Evolutionary conservation across 2,329 filamentous ascomycete species (phyloP).

Genomic region (Hypoxylon sp.): DNA sequence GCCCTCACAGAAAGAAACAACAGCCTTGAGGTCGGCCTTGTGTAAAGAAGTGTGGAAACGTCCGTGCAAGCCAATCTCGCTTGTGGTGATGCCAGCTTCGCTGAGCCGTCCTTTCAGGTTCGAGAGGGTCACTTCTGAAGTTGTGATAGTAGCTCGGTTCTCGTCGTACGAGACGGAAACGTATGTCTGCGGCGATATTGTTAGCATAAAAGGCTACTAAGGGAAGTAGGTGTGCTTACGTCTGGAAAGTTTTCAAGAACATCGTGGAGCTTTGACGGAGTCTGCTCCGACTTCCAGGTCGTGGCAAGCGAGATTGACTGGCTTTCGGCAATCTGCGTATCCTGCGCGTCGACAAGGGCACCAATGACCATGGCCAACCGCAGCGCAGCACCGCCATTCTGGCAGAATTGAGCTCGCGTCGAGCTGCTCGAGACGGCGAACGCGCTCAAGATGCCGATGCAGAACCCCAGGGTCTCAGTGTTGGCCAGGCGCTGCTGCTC

Average conservation of each 20-base stretch:
- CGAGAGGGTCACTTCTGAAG: background rate
- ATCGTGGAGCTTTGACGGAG: background rate
- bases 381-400: constrained; percentile 49
- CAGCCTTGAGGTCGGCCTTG: background rate
- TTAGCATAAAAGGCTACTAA: background rate
- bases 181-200: background rate
- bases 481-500: background rate
- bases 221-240: background rate
- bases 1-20: constrained; percentile 2
- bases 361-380: constrained; percentile 51
- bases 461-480: constrained; percentile 47
- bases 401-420: constrained; percentile 41
- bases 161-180: constrained; percentile 11
- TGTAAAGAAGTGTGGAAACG: constrained; percentile 1
- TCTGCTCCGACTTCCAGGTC: background rate
- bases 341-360: constrained; percentile 21
- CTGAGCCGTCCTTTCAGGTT: background rate
- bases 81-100: constrained; percentile 1
- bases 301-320: background rate
- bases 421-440: constrained; percentile 46
- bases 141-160: constrained; percentile 5
- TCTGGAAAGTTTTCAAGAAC: background rate
- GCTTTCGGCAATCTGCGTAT: background rate
- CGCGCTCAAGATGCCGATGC: constrained; percentile 50
- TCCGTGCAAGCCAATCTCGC: constrained; percentile 3